Base-by-base conservation (phyloP, 306 rosid species). In the Senna siamea region DNA sequence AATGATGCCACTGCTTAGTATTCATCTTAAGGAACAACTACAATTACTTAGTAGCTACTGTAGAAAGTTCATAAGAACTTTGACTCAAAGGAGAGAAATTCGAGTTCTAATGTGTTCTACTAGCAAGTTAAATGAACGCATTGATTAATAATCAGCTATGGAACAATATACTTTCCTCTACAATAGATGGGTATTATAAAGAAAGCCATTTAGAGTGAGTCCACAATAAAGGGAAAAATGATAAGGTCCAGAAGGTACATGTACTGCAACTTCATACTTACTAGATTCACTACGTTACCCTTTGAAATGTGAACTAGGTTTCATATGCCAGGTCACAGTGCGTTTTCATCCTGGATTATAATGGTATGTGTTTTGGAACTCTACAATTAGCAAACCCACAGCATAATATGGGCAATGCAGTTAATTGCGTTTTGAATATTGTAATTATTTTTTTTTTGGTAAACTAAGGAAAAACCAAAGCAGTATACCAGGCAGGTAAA, bases 51-150 rank as follows among this genome's bases (percentile, higher is more conserved):
- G 19, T 14, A 60, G 66, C 14, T 50, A 17, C 0, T 7, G 43
- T 22, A 30, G 40, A 76, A 55, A 54, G 44, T 66, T 55, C 40
- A 34, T n/a, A 23, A 43, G 40, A 22, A 66, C 62, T 57, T 55
- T n/a, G 17, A 28, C 20, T 43, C 15, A 18, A 66, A 18, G 47
- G n/a, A 64, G 69, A 10, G 35, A 46, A n/a, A 56, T 28, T 22
- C 57, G 2, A 28, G 19, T 26, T 30, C 19, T 30, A 43, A 32
- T 19, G 67, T 1, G 14, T 35, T 15, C 26, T 35, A n/a, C 46
- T 6, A 5, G 64, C 28, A 28, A 15, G 23, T 34, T 35, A 34
- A 60, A 6, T 59, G 43, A 34, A 34, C 13, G 14, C 32, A 34
- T 60, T 19, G 32, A 35, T 32, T 13, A 22, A 23, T 34, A 13